Evolutionary conservation across 306 rosid genomes (phyloP).

Genomic region (Gillenia trifoliata): DNA sequence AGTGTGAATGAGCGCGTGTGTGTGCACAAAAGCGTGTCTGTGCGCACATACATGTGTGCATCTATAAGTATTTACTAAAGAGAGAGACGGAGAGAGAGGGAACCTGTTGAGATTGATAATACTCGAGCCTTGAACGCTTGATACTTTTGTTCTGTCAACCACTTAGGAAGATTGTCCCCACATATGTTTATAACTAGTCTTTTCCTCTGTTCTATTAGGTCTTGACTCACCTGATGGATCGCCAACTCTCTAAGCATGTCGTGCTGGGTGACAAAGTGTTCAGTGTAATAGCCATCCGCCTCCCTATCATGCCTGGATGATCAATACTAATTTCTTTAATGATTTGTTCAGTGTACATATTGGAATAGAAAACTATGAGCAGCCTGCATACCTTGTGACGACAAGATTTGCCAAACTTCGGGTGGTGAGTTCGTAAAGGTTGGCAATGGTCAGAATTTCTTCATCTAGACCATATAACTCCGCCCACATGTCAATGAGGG

Average conservation of each 20-base stretch:
- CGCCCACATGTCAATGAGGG: conserved; percentile 57
- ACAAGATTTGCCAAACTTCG: conserved; percentile 31
- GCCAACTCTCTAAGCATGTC: conserved; percentile 57
- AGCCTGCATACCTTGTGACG: background rate
- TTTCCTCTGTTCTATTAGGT: conserved; percentile 22
- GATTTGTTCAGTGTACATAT: background rate
- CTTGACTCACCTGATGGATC: conserved; percentile 26
- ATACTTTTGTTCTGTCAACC: conserved; percentile 38
- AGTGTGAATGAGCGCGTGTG: background rate
- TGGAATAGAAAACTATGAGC: background rate
- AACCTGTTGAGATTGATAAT: conserved; percentile 62
- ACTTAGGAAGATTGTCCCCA: conserved; percentile 38
- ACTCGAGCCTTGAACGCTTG: conserved; percentile 30
- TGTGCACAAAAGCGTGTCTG: background rate
- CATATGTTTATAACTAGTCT: conserved; percentile 34
- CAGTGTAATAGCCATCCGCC: conserved; percentile 28
- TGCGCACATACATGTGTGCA: background rate
- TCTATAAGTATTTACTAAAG: background rate
- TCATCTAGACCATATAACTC: conserved; percentile 36
- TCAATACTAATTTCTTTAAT: background rate
- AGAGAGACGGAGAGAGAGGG: too few relatives aligned
- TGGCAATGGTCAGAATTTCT: conserved; percentile 34
- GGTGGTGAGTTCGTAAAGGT: conserved; percentile 26
- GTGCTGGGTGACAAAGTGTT: conserved; percentile 39
- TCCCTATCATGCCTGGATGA: conserved; percentile 31